phyloP scores from a whole-genome alignment of 768 basidiomycete genomes.

The Leccinum rimulosum region DNA sequence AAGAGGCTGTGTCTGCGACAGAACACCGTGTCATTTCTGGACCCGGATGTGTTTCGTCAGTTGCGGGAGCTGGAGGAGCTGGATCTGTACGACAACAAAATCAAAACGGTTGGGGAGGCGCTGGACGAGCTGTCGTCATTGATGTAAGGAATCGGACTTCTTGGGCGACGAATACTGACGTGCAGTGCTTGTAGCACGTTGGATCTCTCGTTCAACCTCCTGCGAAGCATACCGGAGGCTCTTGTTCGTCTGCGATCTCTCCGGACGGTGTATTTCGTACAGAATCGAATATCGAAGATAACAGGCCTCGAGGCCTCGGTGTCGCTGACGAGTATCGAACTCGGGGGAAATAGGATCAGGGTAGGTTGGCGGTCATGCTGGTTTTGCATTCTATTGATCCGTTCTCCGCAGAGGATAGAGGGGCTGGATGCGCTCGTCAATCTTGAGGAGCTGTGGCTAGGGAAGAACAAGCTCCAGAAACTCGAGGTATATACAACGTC shows the following conservation, averaged over 20 bases:
- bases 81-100: constrained; percentile 94
- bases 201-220: constrained; percentile 94
- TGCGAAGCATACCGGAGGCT: constrained; percentile 66
- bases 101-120: constrained; percentile 71
- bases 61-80: constrained; percentile 79
- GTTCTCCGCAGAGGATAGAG: constrained; percentile 71
- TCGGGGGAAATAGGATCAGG: constrained; percentile 91
- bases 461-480: constrained; percentile 94
- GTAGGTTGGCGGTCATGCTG: constrained; percentile 42
- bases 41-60: constrained; percentile 66
- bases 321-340: constrained; percentile 78
- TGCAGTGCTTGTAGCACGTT: constrained; percentile 51
- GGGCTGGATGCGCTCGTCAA: constrained; percentile 76
- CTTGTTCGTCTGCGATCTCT: constrained; percentile 59
- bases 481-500: constrained; percentile 57
- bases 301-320: constrained; percentile 55
- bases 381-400: constrained; percentile 1
- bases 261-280: constrained; percentile 87
- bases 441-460: constrained; percentile 92
- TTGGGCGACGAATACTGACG: neutral
- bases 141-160: constrained; percentile 40
- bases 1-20: constrained; percentile 82
- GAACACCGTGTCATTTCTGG: constrained; percentile 72
- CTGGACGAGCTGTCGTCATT: constrained; percentile 56
- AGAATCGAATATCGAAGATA: constrained; percentile 89